These are phyloP conservation scores for Astrothelium subdiscretum DNA, from an alignment of 495 filamentous ascomycete genomes.

Conservation along the genomic window DNA sequence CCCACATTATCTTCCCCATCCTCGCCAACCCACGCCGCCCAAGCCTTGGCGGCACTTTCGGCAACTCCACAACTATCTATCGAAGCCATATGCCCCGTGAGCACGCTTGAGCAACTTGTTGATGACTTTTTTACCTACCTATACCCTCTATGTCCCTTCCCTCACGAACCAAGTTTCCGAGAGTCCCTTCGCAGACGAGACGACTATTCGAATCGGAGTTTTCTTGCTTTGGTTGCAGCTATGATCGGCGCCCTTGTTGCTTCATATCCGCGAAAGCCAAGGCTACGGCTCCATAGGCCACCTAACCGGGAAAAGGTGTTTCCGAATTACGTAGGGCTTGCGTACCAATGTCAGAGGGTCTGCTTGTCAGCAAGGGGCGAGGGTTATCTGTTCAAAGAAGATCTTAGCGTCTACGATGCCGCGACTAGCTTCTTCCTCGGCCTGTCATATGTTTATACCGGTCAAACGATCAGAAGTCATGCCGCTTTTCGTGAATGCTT, in stretches of 20 bases:
- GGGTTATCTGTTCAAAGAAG: constrained; percentile 50
- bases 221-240: constrained; percentile 65
- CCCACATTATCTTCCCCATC: constrained; percentile 29
- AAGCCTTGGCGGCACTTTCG: constrained; percentile 30
- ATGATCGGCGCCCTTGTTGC: constrained; percentile 70
- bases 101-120: constrained; percentile 54
- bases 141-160: constrained; percentile 74
- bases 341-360: constrained; percentile 61
- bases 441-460: constrained; percentile 56
- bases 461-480: constrained; percentile 52
- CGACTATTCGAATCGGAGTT: constrained; percentile 54
- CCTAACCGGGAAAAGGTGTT: constrained; percentile 44
- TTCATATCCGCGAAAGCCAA: constrained; percentile 69
- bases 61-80: constrained; percentile 37
- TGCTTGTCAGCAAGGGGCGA: constrained; percentile 59
- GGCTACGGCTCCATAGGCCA: constrained; percentile 50
- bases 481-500: constrained; percentile 64
- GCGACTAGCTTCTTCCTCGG: constrained; percentile 76
- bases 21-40: constrained; percentile 38
- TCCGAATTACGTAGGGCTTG: constrained; percentile 58
- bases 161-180: constrained; percentile 77
- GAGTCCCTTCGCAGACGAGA: constrained; percentile 56
- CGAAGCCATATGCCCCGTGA: constrained; percentile 63
- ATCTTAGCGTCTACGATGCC: constrained; percentile 65
- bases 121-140: constrained; percentile 89